Conservation (phyloP, 805 yeast species). For the Yarrowia sp. region DNA sequence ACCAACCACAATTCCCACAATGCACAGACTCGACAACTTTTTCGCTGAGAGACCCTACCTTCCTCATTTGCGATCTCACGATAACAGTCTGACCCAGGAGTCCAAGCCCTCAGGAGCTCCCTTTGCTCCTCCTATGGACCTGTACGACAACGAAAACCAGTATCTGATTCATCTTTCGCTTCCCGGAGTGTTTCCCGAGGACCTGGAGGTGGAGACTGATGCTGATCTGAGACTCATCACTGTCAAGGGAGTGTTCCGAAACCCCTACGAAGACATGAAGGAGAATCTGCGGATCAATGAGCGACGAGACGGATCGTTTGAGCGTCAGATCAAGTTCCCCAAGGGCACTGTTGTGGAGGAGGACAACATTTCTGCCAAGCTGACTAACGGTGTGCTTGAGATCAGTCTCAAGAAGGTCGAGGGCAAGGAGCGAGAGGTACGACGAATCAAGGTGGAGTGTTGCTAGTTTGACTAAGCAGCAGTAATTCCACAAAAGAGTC, state of each 20-base stretch:
- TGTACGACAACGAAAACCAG: constrained; percentile 48
- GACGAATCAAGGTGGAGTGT: constrained; percentile 30
- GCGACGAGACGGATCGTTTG: constrained; percentile 55
- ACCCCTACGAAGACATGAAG: constrained; percentile 38
- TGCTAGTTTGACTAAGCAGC: background rate
- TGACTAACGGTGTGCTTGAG: constrained; percentile 52
- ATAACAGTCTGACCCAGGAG: constrained; percentile 23
- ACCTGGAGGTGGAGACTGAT: constrained; percentile 56
- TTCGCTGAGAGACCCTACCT: constrained; percentile 18
- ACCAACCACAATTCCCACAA: background rate
- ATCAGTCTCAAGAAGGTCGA: constrained; percentile 48
- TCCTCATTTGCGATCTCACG: constrained; percentile 11
- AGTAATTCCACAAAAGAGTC: too few relatives aligned
- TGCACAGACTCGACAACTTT: constrained; percentile 16
- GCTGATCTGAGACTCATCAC: constrained; percentile 54
- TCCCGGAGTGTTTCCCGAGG: constrained; percentile 56
- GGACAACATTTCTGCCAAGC: constrained; percentile 52
- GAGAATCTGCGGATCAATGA: constrained; percentile 48
- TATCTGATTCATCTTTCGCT: constrained; percentile 51
- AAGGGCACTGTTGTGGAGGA: constrained; percentile 51
- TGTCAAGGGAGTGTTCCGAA: constrained; percentile 43
- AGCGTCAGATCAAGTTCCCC: constrained; percentile 56
- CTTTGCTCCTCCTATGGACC: constrained; percentile 58
- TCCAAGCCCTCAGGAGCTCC: constrained; percentile 6
- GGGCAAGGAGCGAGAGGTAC: constrained; percentile 37